Base-by-base conservation (phyloP, 352 stramenopile species). In the Globisporangium sylvaticum region DNA sequence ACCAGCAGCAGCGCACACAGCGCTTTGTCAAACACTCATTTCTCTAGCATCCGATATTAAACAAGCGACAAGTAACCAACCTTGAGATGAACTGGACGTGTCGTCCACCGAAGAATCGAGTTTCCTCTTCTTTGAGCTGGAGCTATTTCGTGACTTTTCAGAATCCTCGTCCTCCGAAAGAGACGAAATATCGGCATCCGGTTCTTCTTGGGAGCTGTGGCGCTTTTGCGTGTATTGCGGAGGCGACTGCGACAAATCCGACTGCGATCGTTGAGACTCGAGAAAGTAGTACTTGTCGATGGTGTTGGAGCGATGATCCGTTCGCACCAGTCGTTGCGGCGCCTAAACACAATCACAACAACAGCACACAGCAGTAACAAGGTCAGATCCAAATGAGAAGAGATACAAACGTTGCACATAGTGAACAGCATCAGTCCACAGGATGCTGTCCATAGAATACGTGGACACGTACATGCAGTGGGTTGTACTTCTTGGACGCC, bases 241-340 rank as follows among this genome's bases (percentile, higher is more conserved):
- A 6, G 60, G 46, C 48, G 76, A 73, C 66, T 79, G 73, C 27
- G 72, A 79, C 7, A 65, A 57, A 20, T 76, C 76, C 39, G 75
- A 20, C 22, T 88, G 79, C 22, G 79, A 90, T 62, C 76, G 79
- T 63, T 95, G 87, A 0, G 86, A 95, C 8, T 90, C 77, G 10
- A 94, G 73, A 68, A 92, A 91, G 58, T 75, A 90, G 66, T 88
- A 96, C 63, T 91, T 93, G 71, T 94, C 88, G 22, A 96, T 94
- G n/a, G 84, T 94, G 69, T 84, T 94, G 4, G 87, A 88, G 22
- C 85, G 84, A 68, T 91, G 81, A 46, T 96, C 88, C 1, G 88
- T 96, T 66, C 88, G 81, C 24, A 96, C 88, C 31, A 96, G 72
- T 61, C 84, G 82, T 65, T 94, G 84, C 1, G 88, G 88, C 62